Evolutionary conservation across 192 early-diverging fungal genomes (phyloP).

Genomic region (Phycomyces nitens): DNA sequence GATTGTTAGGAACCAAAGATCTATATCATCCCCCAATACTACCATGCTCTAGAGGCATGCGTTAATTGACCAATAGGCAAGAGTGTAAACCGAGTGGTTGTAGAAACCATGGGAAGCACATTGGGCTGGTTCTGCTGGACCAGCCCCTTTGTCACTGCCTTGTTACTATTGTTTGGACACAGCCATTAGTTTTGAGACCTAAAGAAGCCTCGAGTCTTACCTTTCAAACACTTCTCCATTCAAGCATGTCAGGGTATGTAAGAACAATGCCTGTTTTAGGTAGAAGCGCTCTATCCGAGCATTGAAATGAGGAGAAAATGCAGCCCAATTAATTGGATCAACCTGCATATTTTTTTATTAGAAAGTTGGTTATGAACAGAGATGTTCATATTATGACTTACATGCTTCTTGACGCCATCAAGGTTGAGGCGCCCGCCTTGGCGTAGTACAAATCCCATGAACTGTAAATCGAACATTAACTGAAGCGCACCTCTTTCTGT

Average conservation of each 20-base stretch:
- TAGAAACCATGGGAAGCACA: slow-evolving; percentile 50
- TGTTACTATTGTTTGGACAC: too few relatives aligned
- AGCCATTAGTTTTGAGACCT: neutral
- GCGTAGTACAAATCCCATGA: slow-evolving; percentile 49
- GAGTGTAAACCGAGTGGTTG: slow-evolving; percentile 53
- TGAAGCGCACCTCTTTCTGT: slow-evolving; percentile 60
- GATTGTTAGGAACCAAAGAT: too few relatives aligned
- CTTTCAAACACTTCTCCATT: slow-evolving; percentile 40
- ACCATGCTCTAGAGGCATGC: slow-evolving; percentile 2
- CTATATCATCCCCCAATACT: neutral
- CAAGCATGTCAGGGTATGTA: slow-evolving; percentile 49
- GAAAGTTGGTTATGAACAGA: too few relatives aligned
- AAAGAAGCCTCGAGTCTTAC: slow-evolving; percentile 30
- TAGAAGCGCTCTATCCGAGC: slow-evolving; percentile 58
- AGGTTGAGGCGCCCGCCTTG: slow-evolving; percentile 2
- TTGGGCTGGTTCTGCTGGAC: slow-evolving; percentile 47
- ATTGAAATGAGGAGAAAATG: slow-evolving; percentile 46
- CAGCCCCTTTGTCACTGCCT: slow-evolving; percentile 39
- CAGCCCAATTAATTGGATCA: slow-evolving; percentile 62
- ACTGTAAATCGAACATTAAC: slow-evolving; percentile 60
- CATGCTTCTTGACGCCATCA: neutral
- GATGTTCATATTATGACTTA: too few relatives aligned
- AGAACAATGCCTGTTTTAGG: slow-evolving; percentile 45
- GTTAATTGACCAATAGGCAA: slow-evolving; percentile 50
- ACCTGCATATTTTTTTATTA: slow-evolving; percentile 50